Base-by-base conservation (phyloP, 495 filamentous ascomycete species). In the Penicillium atrosanguineum region DNA sequence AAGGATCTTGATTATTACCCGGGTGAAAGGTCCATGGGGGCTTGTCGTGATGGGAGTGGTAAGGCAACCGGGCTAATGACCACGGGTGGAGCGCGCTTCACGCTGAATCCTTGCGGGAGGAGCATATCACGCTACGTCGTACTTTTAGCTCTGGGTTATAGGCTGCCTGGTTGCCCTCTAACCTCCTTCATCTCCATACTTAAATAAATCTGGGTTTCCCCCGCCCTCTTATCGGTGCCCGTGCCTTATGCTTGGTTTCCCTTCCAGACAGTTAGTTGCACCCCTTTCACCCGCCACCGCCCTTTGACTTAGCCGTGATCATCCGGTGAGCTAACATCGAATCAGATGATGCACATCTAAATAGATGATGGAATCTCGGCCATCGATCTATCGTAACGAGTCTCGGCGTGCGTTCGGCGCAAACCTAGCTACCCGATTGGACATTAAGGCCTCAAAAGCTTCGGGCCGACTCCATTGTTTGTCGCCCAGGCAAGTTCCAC, bases 401-500 rank as follows among this genome's bases (percentile, higher is more conserved):
- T 28, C 36, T 2, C 48, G 26, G 38, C 21, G 25, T 42, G 11
- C 12, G 31, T 37, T 36, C 36, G 43, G 47, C 26, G 44, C 26
- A 21, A 36, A 45, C 5, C 28, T 36, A 21, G 42, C 43, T 34
- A 29, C 48, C 38, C 48, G 46, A 48, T 40, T 50, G 48, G 47
- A 42, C 16, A 20, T 38, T 43, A 47, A 47, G 20, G 26, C 20
- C 20, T 56, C 43, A 40, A 50, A 50, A 41, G 44, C 16, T 11
- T 25, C 41, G 23, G 43, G 23, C 42, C 46, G 51, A 38, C 21
- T 38, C 36, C 28, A 28, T 34, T 23, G 19, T 45, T 34, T 44
- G 18, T 53, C 50, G 26, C 55, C 54, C 38, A 58, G 55, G 59
- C 38, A 50, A 46, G 52, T 53, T 28, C 18, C 31, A 31, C 23